Conservation (phyloP, 441 rosid species). For the Adansonia grandidieri region DNA sequence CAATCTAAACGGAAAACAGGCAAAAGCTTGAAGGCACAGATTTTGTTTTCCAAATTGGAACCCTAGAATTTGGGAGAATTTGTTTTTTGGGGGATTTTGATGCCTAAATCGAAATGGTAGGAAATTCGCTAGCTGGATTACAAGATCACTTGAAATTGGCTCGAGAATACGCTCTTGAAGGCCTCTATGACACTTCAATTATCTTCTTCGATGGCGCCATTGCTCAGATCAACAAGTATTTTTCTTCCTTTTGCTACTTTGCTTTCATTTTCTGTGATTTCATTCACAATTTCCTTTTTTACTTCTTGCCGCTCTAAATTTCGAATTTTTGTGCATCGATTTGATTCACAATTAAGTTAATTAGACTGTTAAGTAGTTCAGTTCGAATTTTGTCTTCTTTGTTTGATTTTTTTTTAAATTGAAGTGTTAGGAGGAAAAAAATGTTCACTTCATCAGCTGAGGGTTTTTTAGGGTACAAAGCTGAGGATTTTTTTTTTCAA, state of each 20-base stretch:
- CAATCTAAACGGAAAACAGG: neutral
- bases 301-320: neutral
- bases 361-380: neutral
- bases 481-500: neutral
- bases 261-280: neutral
- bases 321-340: neutral
- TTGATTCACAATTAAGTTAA: neutral
- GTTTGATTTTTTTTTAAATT: neutral
- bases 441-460: neutral
- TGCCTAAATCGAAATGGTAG: constrained; percentile 54
- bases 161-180: constrained; percentile 91
- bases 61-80: constrained; percentile 36
- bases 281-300: neutral
- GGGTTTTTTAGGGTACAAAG: too few species aligned
- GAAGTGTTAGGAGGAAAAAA: neutral
- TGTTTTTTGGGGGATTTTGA: neutral
- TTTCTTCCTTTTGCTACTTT: constrained; percentile 16
- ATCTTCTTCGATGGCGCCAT: constrained; percentile 99
- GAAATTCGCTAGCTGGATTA: constrained; percentile 69
- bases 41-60: constrained; percentile 19
- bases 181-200: constrained; percentile 85
- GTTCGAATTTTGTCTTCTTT: neutral
- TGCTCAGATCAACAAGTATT: constrained; percentile 98
- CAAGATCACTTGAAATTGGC: constrained; percentile 98
- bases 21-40: neutral